These are phyloP conservation scores for Trichophyton equinum DNA, from an alignment of 2,329 filamentous ascomycete species.

Conservation along the genomic window DNA sequence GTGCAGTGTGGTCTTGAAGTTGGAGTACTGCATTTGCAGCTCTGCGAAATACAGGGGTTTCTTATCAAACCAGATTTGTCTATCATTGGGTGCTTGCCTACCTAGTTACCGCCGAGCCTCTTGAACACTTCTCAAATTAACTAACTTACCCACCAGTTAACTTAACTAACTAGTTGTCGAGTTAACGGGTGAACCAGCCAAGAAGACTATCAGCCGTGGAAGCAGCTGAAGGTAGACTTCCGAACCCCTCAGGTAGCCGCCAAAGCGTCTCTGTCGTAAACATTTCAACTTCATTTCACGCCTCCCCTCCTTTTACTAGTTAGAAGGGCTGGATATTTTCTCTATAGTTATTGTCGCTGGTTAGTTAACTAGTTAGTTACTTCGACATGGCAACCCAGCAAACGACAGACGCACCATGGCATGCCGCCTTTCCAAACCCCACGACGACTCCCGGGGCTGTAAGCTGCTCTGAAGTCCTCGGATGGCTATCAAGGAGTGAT, in stretches of 20 bases:
- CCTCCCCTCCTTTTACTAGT: background rate
- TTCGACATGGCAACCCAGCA: background rate
- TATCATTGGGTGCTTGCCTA: too few species aligned
- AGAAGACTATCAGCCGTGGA: background rate
- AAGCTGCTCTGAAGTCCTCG: slow-evolving; percentile 26
- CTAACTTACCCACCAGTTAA: too few species aligned
- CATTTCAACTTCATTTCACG: background rate
- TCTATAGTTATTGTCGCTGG: background rate
- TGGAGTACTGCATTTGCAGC: slow-evolving; percentile 39
- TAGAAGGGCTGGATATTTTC: background rate
- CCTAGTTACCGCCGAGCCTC: too few species aligned
- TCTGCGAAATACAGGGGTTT: slow-evolving; percentile 22
- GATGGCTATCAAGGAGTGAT: slow-evolving; percentile 23
- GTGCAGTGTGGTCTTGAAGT: slow-evolving; percentile 61
- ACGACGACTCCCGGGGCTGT: slow-evolving; percentile 19
- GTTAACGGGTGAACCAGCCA: background rate
- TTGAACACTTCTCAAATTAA: too few species aligned
- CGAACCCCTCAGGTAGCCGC: background rate
- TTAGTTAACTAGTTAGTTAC: background rate
- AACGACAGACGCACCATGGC: slow-evolving; percentile 24
- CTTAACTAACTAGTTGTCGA: too few species aligned
- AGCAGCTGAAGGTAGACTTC: background rate
- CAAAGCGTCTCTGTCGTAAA: too few species aligned
- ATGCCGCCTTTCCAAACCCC: slow-evolving; percentile 30
- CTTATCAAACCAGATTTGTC: background rate